Base-by-base conservation (phyloP, 306 rosid species). In the Lathyrus tuberosus region DNA sequence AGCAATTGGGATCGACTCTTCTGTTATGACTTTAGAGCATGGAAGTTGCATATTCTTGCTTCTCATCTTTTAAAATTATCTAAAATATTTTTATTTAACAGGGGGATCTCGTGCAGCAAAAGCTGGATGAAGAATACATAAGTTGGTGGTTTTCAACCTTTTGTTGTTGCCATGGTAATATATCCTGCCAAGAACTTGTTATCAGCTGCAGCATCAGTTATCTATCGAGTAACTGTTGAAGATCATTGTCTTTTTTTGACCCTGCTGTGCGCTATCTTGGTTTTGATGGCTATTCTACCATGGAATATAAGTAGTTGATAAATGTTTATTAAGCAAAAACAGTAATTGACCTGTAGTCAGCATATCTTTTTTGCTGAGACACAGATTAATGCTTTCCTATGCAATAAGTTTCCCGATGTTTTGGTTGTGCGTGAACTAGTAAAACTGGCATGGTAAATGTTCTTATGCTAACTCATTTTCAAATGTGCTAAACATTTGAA, bases 101-200 rank as follows among this genome's bases (percentile, higher is more conserved):
- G 97, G 89, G 63, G 85, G 88, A 59, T 65, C 81, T 73, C 85
- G 81, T 41, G 79, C 82, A 18, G 74, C 83, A 42, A 79, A 66
- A 41, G 81, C 87, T 41, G 83, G 84, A 58, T 88, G 85, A 91
- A 81, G 78, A 53, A 54, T 68, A 24, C 65, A 56, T 57, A 41
- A 54, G 44, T 43, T 49, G 49, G 48, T 62, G 47, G 31, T 31
- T 38, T 62, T 53, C 35, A 8, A 53, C 35, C 35, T 53, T 69
- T 53, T 47, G 17, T 79, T 61, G 43, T 74, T 59, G 72, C 61
- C 65, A 63, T 67, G 85, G 84, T 81, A 72, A 76, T 79, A 65
- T 35, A 44, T 60, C 73, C 74, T 66, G 79, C 74, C 72, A 86
- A 83, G 83, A 84, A 86, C 71, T 76, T 33, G 78, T 73, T 71